A percentile compares a stretch with the other conserved stretches of the same genome.
Evolutionary conservation across 208 protist genomes (phyloP).

Genomic region (Trypanosomatidae sp.): DNA sequence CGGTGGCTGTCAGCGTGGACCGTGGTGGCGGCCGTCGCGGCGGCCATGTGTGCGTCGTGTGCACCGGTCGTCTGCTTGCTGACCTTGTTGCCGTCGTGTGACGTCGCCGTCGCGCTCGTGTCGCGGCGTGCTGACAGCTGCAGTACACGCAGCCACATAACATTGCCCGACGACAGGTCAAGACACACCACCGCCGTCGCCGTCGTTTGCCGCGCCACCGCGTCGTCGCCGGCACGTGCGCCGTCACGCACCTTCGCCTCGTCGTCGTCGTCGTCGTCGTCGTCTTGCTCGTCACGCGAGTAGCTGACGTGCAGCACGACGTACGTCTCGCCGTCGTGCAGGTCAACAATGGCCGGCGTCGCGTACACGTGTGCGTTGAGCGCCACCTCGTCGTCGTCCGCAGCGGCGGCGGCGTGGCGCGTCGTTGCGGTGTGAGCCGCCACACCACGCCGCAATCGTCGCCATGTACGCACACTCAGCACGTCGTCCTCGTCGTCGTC

Average conservation of each 20-base stretch:
- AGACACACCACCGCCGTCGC: constrained; percentile 76
- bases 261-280: no score
- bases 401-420: constrained; percentile 1
- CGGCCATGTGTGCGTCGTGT: no score
- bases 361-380: constrained; percentile 82
- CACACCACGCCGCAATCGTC: constrained; percentile 14
- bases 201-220: no score
- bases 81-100: no score
- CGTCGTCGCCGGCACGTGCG: constrained; percentile 64
- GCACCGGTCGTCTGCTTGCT: no score
- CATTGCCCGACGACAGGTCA: constrained; percentile 60
- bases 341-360: constrained; percentile 73
- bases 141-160: constrained; percentile 78
- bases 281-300: constrained; percentile 87
- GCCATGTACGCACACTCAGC: constrained; percentile 11
- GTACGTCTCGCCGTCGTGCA: constrained; percentile 71
- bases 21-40: no score
- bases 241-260: no score
- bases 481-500: no score
- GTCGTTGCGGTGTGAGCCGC: constrained; percentile 16
- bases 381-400: constrained; percentile 45
- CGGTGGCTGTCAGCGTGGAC: no score
- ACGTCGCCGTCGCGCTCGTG: no score
- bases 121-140: constrained; percentile 75
- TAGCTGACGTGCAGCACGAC: constrained; percentile 86